Conservation (phyloP, 257 asterid species). For the Salvia rosmarinus region DNA sequence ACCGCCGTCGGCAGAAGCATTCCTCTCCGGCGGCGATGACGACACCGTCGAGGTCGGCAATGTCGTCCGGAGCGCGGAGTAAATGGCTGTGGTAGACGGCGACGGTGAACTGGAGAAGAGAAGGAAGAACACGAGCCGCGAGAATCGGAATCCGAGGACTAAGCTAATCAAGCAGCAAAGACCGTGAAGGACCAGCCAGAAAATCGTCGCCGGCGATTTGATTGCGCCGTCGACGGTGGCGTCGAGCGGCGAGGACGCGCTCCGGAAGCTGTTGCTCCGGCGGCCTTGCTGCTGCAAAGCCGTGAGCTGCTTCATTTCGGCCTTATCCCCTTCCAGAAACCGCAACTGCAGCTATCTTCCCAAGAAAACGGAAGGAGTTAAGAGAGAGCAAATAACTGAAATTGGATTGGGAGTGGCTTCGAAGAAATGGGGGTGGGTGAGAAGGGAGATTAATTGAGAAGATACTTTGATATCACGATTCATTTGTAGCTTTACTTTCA, state of each 20-base stretch:
- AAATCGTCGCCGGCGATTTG: constrained; percentile 73
- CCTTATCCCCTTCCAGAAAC: constrained; percentile 21
- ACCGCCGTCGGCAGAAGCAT: constrained; percentile 37
- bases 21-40: constrained; percentile 42
- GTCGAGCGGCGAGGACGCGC: constrained; percentile 60
- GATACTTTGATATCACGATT: constrained; percentile 67
- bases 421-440: constrained; percentile 45
- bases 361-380: not conserved
- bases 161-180: constrained; percentile 86
- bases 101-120: constrained; percentile 55
- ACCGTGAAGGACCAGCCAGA: constrained; percentile 80
- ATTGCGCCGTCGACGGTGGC: constrained; percentile 63
- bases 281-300: constrained; percentile 87
- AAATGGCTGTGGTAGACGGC: constrained; percentile 47
- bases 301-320: constrained; percentile 70
- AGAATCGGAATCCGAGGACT: constrained; percentile 88
- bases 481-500: constrained; percentile 45
- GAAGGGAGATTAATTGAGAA: constrained; percentile 38
- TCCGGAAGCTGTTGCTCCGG: constrained; percentile 81
- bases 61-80: constrained; percentile 42
- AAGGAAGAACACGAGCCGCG: constrained; percentile 82
- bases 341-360: constrained; percentile 20
- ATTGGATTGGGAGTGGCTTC: constrained; percentile 37
- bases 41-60: constrained; percentile 15
- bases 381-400: constrained; percentile 13